Evolutionary conservation across 768 basidiomycete species (phyloP).

Genomic region (Rhizopogon vinicolor): DNA sequence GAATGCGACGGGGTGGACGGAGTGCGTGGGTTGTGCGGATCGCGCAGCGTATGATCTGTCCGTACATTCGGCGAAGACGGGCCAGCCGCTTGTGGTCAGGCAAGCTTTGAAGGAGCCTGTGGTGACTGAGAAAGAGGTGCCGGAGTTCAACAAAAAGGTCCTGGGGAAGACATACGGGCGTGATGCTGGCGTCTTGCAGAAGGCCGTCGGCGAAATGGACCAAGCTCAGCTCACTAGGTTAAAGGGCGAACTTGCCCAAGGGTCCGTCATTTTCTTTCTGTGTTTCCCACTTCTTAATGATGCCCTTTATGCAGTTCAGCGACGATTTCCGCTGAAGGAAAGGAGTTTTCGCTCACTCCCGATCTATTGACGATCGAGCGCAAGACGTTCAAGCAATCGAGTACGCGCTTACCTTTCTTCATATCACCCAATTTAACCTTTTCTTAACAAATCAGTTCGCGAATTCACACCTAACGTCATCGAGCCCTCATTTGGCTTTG

Average conservation of each 20-base stretch:
- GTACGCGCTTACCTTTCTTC: constrained; percentile 37
- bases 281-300: neutral
- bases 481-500: constrained; percentile 97
- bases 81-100: constrained; percentile 79
- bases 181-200: constrained; percentile 66
- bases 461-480: constrained; percentile 98
- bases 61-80: constrained; percentile 84
- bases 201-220: constrained; percentile 58
- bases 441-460: constrained; percentile 52
- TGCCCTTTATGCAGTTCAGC: constrained; percentile 38
- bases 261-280: constrained; percentile 35
- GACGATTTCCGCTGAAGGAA: constrained; percentile 56
- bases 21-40: constrained; percentile 99
- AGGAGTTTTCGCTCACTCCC: constrained; percentile 64
- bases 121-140: constrained; percentile 72
- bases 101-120: constrained; percentile 84
- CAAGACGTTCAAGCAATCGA: constrained; percentile 83
- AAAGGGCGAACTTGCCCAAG: constrained; percentile 68
- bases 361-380: constrained; percentile 74
- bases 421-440: constrained; percentile 17
- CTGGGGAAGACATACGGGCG: constrained; percentile 88
- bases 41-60: constrained; percentile 94
- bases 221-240: constrained; percentile 61
- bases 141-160: constrained; percentile 82
- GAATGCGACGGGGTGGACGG: constrained; percentile 85